Conservation (phyloP, 495 filamentous ascomycete genomes). For the Aspergillus sclerotiicarbonarius region DNA sequence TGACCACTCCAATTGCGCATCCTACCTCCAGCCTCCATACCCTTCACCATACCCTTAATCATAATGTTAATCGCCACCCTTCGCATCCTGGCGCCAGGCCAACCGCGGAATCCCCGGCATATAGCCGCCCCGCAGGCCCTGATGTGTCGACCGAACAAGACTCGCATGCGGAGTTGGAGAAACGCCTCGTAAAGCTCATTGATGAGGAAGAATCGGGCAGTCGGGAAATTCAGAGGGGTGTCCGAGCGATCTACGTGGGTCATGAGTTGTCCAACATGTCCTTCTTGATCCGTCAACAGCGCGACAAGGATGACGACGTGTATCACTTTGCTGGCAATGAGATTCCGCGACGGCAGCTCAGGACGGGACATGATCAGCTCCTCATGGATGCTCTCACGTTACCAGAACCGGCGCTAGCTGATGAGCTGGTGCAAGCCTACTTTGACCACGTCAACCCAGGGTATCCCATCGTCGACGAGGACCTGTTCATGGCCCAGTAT, state of each 20-base stretch:
- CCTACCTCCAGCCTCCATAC: constrained; percentile 6
- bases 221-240: constrained; percentile 44
- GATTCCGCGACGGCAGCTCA: constrained; percentile 43
- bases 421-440: constrained; percentile 49
- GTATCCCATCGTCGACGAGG: constrained; percentile 47
- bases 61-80: constrained; percentile 4
- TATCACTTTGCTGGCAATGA: constrained; percentile 50
- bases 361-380: constrained; percentile 47
- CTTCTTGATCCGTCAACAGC: constrained; percentile 50
- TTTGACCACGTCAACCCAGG: constrained; percentile 45
- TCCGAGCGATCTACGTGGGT: constrained; percentile 49
- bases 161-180: constrained; percentile 39
- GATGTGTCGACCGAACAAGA: constrained; percentile 32
- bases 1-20: constrained; percentile 19
- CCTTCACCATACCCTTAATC: constrained; percentile 15
- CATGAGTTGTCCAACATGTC: constrained; percentile 53
- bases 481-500: constrained; percentile 48
- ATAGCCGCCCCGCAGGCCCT: constrained; percentile 24
- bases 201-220: constrained; percentile 44
- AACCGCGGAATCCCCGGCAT: constrained; percentile 25
- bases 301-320: constrained; percentile 44
- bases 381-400: constrained; percentile 49
- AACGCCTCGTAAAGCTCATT: constrained; percentile 46
- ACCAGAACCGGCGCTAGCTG: constrained; percentile 42
- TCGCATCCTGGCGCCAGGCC: constrained; percentile 21